Base-by-base conservation (phyloP, 345 rosid genomes). In the Gossypium sturtianum region DNA sequence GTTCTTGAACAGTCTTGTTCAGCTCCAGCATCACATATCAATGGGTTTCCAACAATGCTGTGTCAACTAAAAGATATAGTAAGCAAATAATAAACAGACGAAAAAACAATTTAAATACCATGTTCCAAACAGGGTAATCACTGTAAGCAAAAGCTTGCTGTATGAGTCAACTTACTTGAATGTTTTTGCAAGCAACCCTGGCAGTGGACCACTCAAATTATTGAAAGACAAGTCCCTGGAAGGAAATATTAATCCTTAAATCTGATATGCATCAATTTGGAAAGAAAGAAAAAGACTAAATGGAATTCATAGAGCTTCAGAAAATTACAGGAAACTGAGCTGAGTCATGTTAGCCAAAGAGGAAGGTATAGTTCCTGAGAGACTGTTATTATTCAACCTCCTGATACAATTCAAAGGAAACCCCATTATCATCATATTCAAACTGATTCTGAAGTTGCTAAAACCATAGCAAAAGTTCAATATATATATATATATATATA, bases 1-100 rank as follows among this genome's bases (percentile, higher is more conserved):
- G 87, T 84, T 74, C 87, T 85, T 70, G 75, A 84, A 75, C 98
- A 94, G 59, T 89, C 87, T 79, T 87, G 74, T 77, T 84, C 91
- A 44, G 83, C 79, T 77, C 88, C 86, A 0, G 79, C 75, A 20
- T 84, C 78, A 80, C 98, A 94, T 73, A 94, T 88, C 87, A 80
- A 75, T 61, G 95, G 86, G 76, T 94, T 92, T 19, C 97, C 98
- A 62, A 85, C 81, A 44, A 91, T 85, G 84, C 98, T 94, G 89
- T 74, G 10, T 45, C 66, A 72, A 58, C 75, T 3, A 44, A 72
- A 71, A 4, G 13, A 68, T 13, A n/a, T 67, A 10, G 60, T 67
- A 29, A 69, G 51, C 62, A 22, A 38, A 41, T 43, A 34, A 60
- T 51, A 52, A 66, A 80, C 41, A 16, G 57, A 51, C 10, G 0